phyloP scores from a whole-genome alignment of 306 rosid species.

The Neltuma alba region DNA sequence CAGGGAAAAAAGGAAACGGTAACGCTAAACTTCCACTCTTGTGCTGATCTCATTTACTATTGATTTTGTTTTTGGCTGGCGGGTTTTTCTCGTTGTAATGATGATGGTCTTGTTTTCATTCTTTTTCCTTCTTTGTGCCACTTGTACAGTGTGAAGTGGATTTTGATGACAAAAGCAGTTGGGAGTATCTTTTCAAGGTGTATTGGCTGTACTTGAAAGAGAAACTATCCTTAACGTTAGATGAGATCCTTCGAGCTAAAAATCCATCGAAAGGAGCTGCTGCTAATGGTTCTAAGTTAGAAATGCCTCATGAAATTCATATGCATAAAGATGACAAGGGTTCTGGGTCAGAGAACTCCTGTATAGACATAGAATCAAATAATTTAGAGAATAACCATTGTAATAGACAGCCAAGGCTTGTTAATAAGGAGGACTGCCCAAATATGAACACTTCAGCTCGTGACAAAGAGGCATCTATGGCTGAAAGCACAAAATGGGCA shows the following conservation, averaged over 20 bases:
- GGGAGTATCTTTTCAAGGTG: slow-evolving; percentile 99
- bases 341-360: slow-evolving; percentile 57
- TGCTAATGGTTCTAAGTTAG: slow-evolving; percentile 48
- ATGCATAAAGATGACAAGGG: slow-evolving; percentile 51
- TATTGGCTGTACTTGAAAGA: slow-evolving; percentile 83
- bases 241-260: slow-evolving; percentile 77
- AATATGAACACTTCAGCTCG: slow-evolving; percentile 46
- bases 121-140: not conserved
- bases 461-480: slow-evolving; percentile 38
- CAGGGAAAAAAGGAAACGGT: slow-evolving; percentile 77
- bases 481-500: slow-evolving; percentile 75
- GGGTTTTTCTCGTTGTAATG: not conserved
- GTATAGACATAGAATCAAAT: slow-evolving; percentile 55
- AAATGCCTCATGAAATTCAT: slow-evolving; percentile 44
- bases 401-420: slow-evolving; percentile 42
- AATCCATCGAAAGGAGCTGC: slow-evolving; percentile 62
- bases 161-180: slow-evolving; percentile 95
- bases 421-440: slow-evolving; percentile 36
- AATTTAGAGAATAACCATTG: slow-evolving; percentile 45
- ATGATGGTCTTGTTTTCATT: slow-evolving; percentile 33
- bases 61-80: not conserved
- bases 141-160: slow-evolving; percentile 65
- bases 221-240: slow-evolving; percentile 74
- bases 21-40: slow-evolving; percentile 40
- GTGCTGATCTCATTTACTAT: slow-evolving; percentile 16